phyloP scores from a whole-genome alignment of 192 early-diverging fungal species.

The Globomyces pollinis-pini region DNA sequence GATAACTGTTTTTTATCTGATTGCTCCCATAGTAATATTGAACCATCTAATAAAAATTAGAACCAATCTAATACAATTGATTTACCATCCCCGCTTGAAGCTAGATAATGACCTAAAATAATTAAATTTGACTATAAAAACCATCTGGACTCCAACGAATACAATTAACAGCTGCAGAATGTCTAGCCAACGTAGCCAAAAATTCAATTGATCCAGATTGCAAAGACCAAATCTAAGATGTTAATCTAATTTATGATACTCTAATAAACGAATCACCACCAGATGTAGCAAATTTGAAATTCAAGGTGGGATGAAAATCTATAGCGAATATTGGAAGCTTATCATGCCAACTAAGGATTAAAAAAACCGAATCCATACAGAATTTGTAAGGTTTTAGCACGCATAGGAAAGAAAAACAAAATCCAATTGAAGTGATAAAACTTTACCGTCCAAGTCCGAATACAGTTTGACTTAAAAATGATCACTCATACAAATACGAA shows the following conservation, averaged over 20 bases:
- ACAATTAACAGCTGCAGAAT: constrained; percentile 85
- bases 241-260: constrained; percentile 44
- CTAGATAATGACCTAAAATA: constrained; percentile 66
- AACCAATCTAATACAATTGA: too few relatives aligned
- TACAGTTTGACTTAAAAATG: too few relatives aligned
- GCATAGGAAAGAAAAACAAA: constrained; percentile 32
- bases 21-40: constrained; percentile 77
- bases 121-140: too few relatives aligned
- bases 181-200: constrained; percentile 71
- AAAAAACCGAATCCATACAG: constrained; percentile 25
- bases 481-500: too few relatives aligned
- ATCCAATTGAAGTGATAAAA: too few relatives aligned
- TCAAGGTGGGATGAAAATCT: constrained; percentile 67
- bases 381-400: constrained; percentile 74
- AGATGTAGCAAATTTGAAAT: constrained; percentile 69
- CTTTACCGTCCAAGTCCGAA: too few relatives aligned
- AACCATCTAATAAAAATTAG: constrained; percentile 40
- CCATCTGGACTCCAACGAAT: constrained; percentile 79
- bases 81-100: constrained; percentile 78
- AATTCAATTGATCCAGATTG: constrained; percentile 13
- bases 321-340: constrained; percentile 81
- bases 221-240: constrained; percentile 3
- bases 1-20: constrained; percentile 42
- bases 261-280: constrained; percentile 87
- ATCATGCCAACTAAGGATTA: constrained; percentile 79